Percentiles rank a stretch among this genome's conserved stretches.
Conservation (phyloP, 257 asterid species). For the Fraxinus quadrangulata region DNA sequence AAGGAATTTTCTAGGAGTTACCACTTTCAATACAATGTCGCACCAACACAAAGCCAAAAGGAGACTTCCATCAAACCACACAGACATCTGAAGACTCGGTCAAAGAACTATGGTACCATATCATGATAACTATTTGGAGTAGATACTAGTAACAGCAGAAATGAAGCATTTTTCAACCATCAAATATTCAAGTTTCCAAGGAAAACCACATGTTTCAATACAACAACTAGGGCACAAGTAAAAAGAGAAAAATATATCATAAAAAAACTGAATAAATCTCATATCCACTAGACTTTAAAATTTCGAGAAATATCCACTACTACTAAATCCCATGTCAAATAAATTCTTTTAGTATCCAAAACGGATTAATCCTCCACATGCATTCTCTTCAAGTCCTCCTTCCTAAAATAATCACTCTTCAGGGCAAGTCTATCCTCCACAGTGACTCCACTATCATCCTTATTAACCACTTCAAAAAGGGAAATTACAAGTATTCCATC, state of each 20-base stretch:
- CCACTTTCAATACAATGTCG: background rate
- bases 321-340: background rate
- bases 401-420: background rate
- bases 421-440: background rate
- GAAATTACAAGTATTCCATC: background rate
- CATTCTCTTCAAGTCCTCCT: conserved; percentile 2
- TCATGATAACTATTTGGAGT: background rate
- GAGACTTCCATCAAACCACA: background rate
- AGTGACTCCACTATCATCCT: background rate
- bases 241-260: background rate
- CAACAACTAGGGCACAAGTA: background rate
- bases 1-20: background rate
- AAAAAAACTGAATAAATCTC: background rate
- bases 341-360: background rate
- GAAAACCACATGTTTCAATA: background rate
- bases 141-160: background rate
- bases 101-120: background rate
- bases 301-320: background rate
- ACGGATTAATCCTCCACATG: background rate
- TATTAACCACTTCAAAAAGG: background rate
- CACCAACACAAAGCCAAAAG: background rate
- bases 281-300: background rate
- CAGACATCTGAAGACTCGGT: background rate
- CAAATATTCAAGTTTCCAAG: background rate
- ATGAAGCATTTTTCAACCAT: background rate